These are phyloP conservation scores for Elsinoe fawcettii DNA, from an alignment of 2,329 filamentous ascomycete genomes.

Conservation along the genomic window DNA sequence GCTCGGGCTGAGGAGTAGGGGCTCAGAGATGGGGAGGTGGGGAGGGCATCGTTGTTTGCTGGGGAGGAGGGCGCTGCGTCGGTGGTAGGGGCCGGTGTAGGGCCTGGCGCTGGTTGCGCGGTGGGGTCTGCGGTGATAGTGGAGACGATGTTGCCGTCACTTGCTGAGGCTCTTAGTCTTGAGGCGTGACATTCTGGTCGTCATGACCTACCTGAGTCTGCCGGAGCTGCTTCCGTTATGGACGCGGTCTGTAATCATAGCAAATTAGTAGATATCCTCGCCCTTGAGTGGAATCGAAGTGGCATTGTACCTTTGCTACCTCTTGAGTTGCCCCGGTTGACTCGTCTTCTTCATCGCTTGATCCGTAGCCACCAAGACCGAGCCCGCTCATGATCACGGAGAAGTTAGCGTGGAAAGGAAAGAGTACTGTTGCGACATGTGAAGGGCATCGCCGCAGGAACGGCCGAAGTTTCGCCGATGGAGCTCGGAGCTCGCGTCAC, in stretches of 20 bases:
- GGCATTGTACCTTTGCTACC: slow-evolving; percentile 33
- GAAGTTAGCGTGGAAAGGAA: neutral
- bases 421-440: neutral
- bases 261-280: slow-evolving; percentile 42
- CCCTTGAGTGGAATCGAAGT: slow-evolving; percentile 22
- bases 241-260: neutral
- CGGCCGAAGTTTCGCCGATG: slow-evolving; percentile 8
- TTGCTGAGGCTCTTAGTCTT: neutral
- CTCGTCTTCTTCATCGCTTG: slow-evolving; percentile 39
- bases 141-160: neutral
- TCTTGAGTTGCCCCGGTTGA: slow-evolving; percentile 21
- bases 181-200: neutral
- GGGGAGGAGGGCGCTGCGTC: slow-evolving; percentile 17
- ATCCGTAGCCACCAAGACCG: slow-evolving; percentile 38
- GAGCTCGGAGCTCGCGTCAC: slow-evolving; percentile 16
- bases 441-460: neutral
- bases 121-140: slow-evolving; percentile 11
- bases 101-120: slow-evolving; percentile 15
- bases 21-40: slow-evolving; percentile 36
- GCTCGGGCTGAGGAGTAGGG: slow-evolving; percentile 61
- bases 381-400: slow-evolving; percentile 27
- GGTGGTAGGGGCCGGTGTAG: slow-evolving; percentile 16
- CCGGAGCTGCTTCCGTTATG: neutral
- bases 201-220: neutral
- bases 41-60: slow-evolving; percentile 15